Evolutionary conservation across 495 filamentous ascomycete species (phyloP).

Genomic region (Aspergillus carlsbadensis): DNA sequence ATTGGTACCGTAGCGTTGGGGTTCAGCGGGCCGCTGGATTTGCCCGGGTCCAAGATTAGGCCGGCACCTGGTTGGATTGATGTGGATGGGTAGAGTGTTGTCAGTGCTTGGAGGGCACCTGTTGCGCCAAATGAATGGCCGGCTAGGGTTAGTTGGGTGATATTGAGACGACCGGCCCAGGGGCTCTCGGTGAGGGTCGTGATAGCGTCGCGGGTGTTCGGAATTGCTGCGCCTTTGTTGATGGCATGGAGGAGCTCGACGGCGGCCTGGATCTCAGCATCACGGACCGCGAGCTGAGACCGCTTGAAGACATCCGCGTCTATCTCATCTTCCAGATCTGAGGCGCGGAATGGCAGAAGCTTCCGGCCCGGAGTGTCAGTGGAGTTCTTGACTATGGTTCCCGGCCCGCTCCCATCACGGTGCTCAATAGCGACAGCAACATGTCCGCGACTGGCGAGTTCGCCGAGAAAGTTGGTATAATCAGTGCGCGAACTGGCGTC

Average conservation of each 20-base stretch:
- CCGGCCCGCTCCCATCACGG: constrained; percentile 4
- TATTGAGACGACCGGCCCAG: constrained; percentile 1
- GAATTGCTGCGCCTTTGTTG: background rate
- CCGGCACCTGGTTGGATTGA: background rate
- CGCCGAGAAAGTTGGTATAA: constrained; percentile 5
- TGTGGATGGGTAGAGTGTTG: background rate
- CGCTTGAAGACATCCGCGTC: constrained; percentile 3
- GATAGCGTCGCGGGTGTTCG: constrained; percentile 2
- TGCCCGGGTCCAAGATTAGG: constrained; percentile 3
- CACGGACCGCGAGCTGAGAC: constrained; percentile 4
- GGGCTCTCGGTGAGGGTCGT: background rate
- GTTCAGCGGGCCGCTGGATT: constrained; percentile 10
- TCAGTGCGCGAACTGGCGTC: constrained; percentile 8
- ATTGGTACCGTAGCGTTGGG: constrained; percentile 7
- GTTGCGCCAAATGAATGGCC: constrained; percentile 8
- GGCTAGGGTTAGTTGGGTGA: background rate
- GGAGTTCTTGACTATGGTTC: constrained; percentile 5
- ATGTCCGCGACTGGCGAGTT: constrained; percentile 5
- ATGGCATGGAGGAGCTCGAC: constrained; percentile 1
- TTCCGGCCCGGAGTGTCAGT: background rate
- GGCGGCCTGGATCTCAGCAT: constrained; percentile 5
- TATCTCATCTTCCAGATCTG: background rate
- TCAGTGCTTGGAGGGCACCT: constrained; percentile 6
- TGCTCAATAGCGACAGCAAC: constrained; percentile 6
- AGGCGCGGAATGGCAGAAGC: background rate